phyloP scores from a whole-genome alignment of 1,284 basidiomycete species.

The Ganoderma lingzhi region DNA sequence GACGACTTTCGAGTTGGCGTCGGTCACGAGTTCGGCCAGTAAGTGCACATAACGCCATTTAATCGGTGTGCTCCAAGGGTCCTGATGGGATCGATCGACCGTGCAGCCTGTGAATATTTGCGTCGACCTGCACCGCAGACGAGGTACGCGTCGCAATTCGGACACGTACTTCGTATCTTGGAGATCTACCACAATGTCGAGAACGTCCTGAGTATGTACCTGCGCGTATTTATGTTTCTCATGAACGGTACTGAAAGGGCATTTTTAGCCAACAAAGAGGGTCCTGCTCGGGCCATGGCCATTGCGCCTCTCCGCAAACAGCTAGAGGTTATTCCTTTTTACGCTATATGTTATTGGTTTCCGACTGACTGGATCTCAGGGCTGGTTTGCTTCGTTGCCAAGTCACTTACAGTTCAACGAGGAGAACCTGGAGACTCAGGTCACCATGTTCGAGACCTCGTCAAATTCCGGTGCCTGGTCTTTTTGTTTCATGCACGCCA shows the following conservation, averaged over 20 bases:
- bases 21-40: conserved; percentile 70
- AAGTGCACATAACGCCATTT: conserved; percentile 31
- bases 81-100: not conserved
- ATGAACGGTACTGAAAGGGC: not conserved
- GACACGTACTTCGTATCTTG: conserved; percentile 72
- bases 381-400: conserved; percentile 71
- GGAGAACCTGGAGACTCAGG: conserved; percentile 70
- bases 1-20: conserved; percentile 74
- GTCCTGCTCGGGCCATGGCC: conserved; percentile 30
- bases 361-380: conserved; percentile 44
- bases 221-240: not conserved
- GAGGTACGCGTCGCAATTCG: conserved; percentile 71
- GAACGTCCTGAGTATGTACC: conserved; percentile 40
- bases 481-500: conserved; percentile 74
- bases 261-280: conserved; percentile 34
- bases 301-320: conserved; percentile 50
- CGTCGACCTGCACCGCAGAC: conserved; percentile 66
- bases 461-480: conserved; percentile 82
- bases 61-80: not conserved
- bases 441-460: conserved; percentile 78
- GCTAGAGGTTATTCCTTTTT: conserved; percentile 45
- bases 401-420: conserved; percentile 73
- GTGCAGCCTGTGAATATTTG: conserved; percentile 62
- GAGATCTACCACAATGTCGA: conserved; percentile 70
- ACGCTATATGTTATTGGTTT: conserved; percentile 16